Evolutionary conservation across 2,329 filamentous ascomycete species (phyloP).

Genomic region (Fonsecaea monophora): DNA sequence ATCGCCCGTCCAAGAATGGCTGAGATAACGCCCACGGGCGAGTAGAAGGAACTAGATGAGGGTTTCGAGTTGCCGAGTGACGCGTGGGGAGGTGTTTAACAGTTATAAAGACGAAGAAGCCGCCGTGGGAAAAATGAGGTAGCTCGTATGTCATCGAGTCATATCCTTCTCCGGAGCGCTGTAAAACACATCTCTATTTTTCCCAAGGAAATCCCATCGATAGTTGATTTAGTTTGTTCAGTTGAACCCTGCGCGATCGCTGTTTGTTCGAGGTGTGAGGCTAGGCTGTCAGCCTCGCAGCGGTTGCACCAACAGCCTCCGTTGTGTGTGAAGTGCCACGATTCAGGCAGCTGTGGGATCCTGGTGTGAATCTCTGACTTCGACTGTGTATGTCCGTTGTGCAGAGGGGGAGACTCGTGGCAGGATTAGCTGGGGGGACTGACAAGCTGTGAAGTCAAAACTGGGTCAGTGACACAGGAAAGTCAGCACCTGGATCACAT

Average conservation of each 20-base stretch:
- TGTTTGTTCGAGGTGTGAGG: not conserved
- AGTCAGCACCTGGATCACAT: not conserved
- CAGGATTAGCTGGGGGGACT: not conserved
- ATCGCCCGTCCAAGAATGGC: slow-evolving; percentile 15
- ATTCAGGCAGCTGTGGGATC: not conserved
- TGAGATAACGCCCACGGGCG: slow-evolving; percentile 9
- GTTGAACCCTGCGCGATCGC: not conserved
- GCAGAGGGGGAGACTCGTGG: too few relatives aligned
- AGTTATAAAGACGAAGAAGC: slow-evolving; percentile 1
- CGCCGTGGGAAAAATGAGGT: not conserved
- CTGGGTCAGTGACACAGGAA: not conserved
- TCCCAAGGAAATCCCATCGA: not conserved
- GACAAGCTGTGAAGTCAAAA: not conserved
- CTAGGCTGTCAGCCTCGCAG: not conserved
- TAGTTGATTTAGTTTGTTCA: not conserved
- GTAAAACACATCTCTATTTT: not conserved
- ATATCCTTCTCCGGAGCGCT: not conserved
- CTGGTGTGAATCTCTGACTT: not conserved
- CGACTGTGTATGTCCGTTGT: not conserved
- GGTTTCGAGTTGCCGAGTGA: not conserved
- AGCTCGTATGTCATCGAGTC: too few relatives aligned
- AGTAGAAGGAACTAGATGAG: slow-evolving; percentile 2
- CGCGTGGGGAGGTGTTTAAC: slow-evolving; percentile 18
- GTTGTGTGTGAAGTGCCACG: not conserved
- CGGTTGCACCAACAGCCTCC: not conserved